phyloP scores from a whole-genome alignment of 1,284 basidiomycete genomes.

The Ceratobasidium sp. region DNA sequence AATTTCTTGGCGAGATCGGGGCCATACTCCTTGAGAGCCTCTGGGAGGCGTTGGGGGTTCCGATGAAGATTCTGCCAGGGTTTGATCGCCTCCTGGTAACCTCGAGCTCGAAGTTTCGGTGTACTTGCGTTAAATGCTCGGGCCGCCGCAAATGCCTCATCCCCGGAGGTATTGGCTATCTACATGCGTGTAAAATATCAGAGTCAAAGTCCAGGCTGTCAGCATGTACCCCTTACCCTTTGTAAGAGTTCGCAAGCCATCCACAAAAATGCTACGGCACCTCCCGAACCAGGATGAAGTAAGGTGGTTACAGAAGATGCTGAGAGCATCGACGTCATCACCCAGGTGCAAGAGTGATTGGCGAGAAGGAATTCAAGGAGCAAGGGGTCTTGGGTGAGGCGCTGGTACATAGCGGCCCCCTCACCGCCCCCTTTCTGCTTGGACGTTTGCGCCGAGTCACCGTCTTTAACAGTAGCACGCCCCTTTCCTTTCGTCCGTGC shows the following conservation, averaged over 20 bases:
- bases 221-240: neutral
- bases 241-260: neutral
- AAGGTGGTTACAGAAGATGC: neutral
- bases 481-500: conserved; percentile 4
- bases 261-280: neutral
- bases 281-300: neutral
- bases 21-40: neutral
- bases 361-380: neutral
- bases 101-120: neutral
- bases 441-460: neutral
- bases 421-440: neutral
- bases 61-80: neutral
- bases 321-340: neutral
- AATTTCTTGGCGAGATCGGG: neutral
- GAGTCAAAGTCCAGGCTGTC: neutral
- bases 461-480: neutral
- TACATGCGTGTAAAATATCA: neutral
- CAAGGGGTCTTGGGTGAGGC: neutral
- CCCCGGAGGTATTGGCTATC: neutral
- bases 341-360: neutral
- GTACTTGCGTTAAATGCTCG: neutral
- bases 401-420: neutral
- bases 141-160: neutral
- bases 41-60: neutral
- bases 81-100: neutral